These are phyloP conservation scores for Byssochlamys sp. DNA, from an alignment of 2,329 filamentous ascomycete genomes.

Conservation along the genomic window DNA sequence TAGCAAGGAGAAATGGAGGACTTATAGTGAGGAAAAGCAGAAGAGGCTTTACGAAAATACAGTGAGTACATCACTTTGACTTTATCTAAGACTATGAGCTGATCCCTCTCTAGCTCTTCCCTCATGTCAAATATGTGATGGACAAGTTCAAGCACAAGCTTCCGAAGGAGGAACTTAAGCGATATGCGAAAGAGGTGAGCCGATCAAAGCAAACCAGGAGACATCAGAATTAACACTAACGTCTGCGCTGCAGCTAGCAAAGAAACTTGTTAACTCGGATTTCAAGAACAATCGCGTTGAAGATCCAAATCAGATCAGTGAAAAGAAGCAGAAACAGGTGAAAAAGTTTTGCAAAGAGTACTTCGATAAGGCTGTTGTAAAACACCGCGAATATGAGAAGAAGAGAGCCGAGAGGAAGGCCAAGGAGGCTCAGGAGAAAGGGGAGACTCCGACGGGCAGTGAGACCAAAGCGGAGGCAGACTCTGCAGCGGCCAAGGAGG, in stretches of 20 bases:
- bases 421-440: conserved; percentile 14
- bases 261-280: conserved; percentile 83
- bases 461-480: not conserved
- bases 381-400: conserved; percentile 61
- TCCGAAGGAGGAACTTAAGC: conserved; percentile 65
- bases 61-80: conserved; percentile 42
- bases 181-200: conserved; percentile 53
- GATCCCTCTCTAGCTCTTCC: conserved; percentile 54
- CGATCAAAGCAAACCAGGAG: not conserved
- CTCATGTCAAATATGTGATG: conserved; percentile 73
- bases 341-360: conserved; percentile 77
- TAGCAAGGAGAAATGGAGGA: conserved; percentile 41
- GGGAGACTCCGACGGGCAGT: conserved; percentile 12
- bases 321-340: conserved; percentile 71
- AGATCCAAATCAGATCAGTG: conserved; percentile 65
- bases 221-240: not conserved
- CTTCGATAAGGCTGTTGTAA: conserved; percentile 73
- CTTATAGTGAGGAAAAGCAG: conserved; percentile 62
- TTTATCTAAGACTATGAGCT: not conserved
- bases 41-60: conserved; percentile 93
- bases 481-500: conserved; percentile 4
- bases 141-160: conserved; percentile 81
- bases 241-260: conserved; percentile 47
- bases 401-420: conserved; percentile 45
- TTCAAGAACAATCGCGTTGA: conserved; percentile 81